These are phyloP conservation scores for Forsythia suspensa DNA, from an alignment of 257 asterid species.

Conservation along the genomic window DNA sequence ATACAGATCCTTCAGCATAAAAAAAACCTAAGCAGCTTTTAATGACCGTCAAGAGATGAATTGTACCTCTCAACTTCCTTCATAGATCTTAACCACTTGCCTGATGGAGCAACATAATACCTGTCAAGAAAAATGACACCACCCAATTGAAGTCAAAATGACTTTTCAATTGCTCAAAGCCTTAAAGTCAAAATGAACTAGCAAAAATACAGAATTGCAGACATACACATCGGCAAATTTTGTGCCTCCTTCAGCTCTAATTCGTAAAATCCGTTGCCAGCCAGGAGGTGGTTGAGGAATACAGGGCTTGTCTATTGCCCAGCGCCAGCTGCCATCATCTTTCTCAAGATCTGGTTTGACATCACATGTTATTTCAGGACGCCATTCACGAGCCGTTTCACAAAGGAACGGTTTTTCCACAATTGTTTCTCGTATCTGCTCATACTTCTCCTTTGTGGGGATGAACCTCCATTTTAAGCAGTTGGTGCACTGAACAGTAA, in stretches of 20 bases:
- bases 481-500: constrained; percentile 48
- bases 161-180: too few species aligned
- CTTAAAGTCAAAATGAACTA: neutral
- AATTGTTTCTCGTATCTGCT: constrained; percentile 64
- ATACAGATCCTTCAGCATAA: neutral
- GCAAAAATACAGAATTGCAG: neutral
- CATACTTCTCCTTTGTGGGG: constrained; percentile 68
- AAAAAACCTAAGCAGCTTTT: neutral
- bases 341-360: constrained; percentile 34
- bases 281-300: constrained; percentile 44
- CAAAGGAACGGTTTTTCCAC: constrained; percentile 54
- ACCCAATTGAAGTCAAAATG: neutral
- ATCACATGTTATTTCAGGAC: constrained; percentile 54
- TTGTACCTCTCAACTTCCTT: constrained; percentile 20
- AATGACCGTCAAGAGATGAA: neutral
- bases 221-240: constrained; percentile 50
- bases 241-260: constrained; percentile 47
- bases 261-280: constrained; percentile 45
- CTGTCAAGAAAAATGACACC: neutral
- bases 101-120: constrained; percentile 16
- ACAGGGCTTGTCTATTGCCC: constrained; percentile 50
- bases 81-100: constrained; percentile 17
- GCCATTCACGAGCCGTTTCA: constrained; percentile 71
- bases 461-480: constrained; percentile 83
- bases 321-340: constrained; percentile 22